phyloP scores from a whole-genome alignment of 345 rosid genomes.

The Gossypium turneri region DNA sequence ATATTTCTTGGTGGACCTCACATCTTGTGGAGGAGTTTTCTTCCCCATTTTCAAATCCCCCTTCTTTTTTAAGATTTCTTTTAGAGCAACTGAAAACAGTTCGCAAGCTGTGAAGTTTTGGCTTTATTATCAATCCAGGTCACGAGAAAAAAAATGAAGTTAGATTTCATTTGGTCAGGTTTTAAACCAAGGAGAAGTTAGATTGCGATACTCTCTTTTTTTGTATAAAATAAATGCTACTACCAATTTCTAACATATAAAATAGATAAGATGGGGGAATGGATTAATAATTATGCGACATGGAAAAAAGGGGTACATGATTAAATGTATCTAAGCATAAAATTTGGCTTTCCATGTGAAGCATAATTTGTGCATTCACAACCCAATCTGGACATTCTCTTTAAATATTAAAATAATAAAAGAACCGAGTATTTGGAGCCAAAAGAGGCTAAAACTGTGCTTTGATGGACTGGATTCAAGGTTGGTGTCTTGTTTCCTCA shows the following conservation, averaged over 20 bases:
- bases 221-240: not conserved
- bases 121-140: not conserved
- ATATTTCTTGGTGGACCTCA: slow-evolving; percentile 16
- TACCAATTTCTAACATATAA: not conserved
- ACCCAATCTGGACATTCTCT: slow-evolving; percentile 22
- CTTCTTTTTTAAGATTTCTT: slow-evolving; percentile 6
- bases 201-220: not conserved
- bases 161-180: not conserved
- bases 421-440: not conserved
- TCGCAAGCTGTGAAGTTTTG: not conserved
- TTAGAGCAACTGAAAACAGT: slow-evolving; percentile 17
- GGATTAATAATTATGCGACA: not conserved
- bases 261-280: not conserved
- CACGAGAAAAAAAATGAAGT: not conserved
- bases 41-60: slow-evolving; percentile 4
- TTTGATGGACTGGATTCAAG: not conserved
- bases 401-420: not conserved
- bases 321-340: slow-evolving; percentile 17
- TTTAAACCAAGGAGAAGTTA: not conserved
- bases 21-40: slow-evolving; percentile 8
- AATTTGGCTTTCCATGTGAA: slow-evolving; percentile 18
- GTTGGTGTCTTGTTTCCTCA: slow-evolving; percentile 27
- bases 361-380: not conserved
- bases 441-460: not conserved
- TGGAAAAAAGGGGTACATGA: slow-evolving; percentile 19